Conservation (phyloP, 306 rosid genomes). For the Quercus suber region DNA sequence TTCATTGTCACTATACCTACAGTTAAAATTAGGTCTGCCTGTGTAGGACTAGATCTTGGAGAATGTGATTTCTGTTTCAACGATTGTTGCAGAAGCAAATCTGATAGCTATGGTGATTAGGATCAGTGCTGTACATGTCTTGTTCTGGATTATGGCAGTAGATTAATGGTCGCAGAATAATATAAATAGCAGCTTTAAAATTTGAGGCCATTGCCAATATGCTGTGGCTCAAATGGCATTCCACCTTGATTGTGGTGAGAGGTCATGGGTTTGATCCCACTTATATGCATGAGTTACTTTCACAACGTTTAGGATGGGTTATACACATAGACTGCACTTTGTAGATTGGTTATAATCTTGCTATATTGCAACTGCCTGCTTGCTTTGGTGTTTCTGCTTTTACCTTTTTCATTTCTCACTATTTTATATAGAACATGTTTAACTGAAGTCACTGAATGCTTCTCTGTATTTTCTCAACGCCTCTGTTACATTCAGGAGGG, state of each 20-base stretch:
- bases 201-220: neutral
- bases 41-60: neutral
- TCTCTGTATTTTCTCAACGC: neutral
- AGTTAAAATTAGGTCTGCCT: no score
- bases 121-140: neutral
- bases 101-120: neutral
- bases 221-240: no score
- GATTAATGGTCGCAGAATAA: neutral
- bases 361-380: neutral
- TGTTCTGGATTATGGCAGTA: neutral
- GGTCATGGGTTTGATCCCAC: no score
- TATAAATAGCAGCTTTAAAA: neutral
- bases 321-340: no score
- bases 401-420: neutral
- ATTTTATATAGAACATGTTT: neutral
- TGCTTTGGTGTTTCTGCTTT: neutral
- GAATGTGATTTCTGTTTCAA: conserved; percentile 15
- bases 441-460: neutral
- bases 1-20: no score
- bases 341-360: no score
- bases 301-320: no score
- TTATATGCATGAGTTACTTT: no score
- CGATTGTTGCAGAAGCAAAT: conserved; percentile 14
- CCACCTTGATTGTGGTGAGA: no score
- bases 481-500: neutral